phyloP scores from a whole-genome alignment of 768 basidiomycete genomes.

The Mycena venus region DNA sequence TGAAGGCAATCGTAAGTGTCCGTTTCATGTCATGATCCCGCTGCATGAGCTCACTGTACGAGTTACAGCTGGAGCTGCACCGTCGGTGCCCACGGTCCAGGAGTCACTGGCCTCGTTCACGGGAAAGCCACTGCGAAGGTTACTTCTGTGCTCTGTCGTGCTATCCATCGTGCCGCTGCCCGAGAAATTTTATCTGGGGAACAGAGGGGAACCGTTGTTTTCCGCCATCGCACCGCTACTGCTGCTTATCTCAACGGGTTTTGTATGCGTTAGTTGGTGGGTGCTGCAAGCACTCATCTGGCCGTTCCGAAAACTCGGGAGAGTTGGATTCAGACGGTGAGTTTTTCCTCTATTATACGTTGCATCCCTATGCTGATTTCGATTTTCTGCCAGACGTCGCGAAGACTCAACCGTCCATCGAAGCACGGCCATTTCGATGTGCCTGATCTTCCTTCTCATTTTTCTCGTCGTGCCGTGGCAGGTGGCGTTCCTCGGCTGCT shows the following conservation, averaged over 20 bases:
- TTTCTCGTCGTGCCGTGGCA: slow-evolving; percentile 91
- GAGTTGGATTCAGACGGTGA: slow-evolving; percentile 51
- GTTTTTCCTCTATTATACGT: slow-evolving; percentile 24
- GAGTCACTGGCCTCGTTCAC: slow-evolving; percentile 64
- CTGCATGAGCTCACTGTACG: neutral
- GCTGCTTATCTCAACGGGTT: slow-evolving; percentile 71
- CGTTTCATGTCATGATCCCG: neutral
- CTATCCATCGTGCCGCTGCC: slow-evolving; percentile 71
- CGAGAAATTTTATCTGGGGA: slow-evolving; percentile 70
- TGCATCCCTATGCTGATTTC: neutral
- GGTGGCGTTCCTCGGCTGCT: slow-evolving; percentile 88
- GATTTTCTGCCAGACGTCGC: slow-evolving; percentile 39
- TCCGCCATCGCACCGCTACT: slow-evolving; percentile 68
- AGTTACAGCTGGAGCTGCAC: slow-evolving; percentile 41
- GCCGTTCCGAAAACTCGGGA: slow-evolving; percentile 53
- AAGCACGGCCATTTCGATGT: slow-evolving; percentile 70
- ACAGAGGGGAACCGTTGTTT: slow-evolving; percentile 62
- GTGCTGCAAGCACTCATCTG: slow-evolving; percentile 63
- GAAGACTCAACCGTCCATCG: slow-evolving; percentile 56
- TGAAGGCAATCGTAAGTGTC: slow-evolving; percentile 45
- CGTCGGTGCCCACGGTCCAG: slow-evolving; percentile 59
- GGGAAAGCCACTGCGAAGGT: slow-evolving; percentile 50
- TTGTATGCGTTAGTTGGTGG: slow-evolving; percentile 75
- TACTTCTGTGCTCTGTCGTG: slow-evolving; percentile 59
- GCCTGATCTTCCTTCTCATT: slow-evolving; percentile 73